phyloP scores from a whole-genome alignment of 306 rosid genomes.

The Acacia acuminata region DNA sequence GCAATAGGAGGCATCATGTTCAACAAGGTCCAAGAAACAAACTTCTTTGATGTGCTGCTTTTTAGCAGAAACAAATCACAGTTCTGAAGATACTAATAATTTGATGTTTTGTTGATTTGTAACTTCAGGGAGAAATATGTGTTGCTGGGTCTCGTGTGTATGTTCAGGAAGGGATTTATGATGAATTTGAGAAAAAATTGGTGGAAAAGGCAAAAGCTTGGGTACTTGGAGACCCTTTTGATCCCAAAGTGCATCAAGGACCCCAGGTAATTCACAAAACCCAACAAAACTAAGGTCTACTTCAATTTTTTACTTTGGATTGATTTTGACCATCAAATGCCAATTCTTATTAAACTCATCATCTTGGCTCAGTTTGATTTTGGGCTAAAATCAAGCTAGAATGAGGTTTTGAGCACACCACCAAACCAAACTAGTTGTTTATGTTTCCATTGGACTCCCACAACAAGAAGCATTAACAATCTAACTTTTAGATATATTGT shows the following conservation, averaged over 20 bases:
- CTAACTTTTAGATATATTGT: too few species aligned
- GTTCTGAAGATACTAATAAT: neutral
- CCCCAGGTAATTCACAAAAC: constrained; percentile 56
- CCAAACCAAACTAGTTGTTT: neutral
- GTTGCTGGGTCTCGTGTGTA: constrained; percentile 66
- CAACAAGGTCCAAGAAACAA: constrained; percentile 57
- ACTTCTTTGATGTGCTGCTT: neutral
- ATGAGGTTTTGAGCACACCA: neutral
- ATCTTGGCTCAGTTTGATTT: neutral
- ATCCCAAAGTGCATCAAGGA: constrained; percentile 69
- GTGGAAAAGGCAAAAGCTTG: constrained; percentile 61
- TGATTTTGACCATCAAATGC: neutral
- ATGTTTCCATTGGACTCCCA: too few species aligned
- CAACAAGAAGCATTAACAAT: too few species aligned
- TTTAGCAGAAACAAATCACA: neutral
- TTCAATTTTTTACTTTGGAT: neutral
- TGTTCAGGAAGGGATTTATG: constrained; percentile 85
- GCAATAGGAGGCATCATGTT: constrained; percentile 59
- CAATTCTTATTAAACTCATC: neutral
- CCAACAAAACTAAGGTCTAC: neutral
- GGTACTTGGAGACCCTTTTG: constrained; percentile 85
- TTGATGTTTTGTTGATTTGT: neutral
- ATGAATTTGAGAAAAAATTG: constrained; percentile 63
- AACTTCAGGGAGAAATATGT: constrained; percentile 73
- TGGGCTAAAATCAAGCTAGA: neutral